These are phyloP conservation scores for Fusarium avenaceum DNA, from an alignment of 2,329 filamentous ascomycete species.

Conservation along the genomic window DNA sequence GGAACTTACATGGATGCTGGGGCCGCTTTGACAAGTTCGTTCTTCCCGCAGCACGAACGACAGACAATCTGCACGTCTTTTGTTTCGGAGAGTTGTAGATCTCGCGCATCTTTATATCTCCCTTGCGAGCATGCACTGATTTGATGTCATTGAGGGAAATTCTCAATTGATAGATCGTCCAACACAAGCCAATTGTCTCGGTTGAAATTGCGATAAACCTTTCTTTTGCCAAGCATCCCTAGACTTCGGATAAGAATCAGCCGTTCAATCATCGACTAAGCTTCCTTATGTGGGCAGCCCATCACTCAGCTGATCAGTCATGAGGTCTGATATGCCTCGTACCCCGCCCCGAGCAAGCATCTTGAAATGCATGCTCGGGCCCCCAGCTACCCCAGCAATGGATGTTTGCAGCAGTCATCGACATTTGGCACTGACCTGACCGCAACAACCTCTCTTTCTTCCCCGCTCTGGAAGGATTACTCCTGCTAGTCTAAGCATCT, in stretches of 20 bases:
- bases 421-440: slow-evolving; percentile 1
- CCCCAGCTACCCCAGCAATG: not conserved
- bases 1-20: not conserved
- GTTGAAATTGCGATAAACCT: not conserved
- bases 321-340: slow-evolving; percentile 15
- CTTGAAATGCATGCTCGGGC: slow-evolving; percentile 4
- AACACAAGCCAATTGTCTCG: not conserved
- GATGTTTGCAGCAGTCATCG: slow-evolving; percentile 11
- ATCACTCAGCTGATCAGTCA: slow-evolving; percentile 33
- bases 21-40: not conserved
- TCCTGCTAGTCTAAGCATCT: slow-evolving; percentile 13
- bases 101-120: slow-evolving; percentile 25
- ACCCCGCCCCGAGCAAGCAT: slow-evolving; percentile 29
- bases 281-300: not conserved
- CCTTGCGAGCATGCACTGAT: not conserved
- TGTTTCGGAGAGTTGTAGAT: slow-evolving; percentile 27
- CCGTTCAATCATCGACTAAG: not conserved
- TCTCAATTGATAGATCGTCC: not conserved
- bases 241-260: not conserved
- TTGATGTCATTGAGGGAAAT: slow-evolving; percentile 16
- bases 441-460: slow-evolving; percentile 4
- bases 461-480: slow-evolving; percentile 13
- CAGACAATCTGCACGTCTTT: slow-evolving; percentile 3
- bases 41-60: not conserved
- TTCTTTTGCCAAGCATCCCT: not conserved